Evolutionary conservation across 306 rosid genomes (phyloP).

Genomic region (Cucumis sativus): Cucumber_9930_V3 NC_026660.2:25923501-25924000

Average conservation of each 20-base stretch:
- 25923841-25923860: not conserved
- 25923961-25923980: not conserved
- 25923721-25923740: not conserved
- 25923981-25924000: not conserved
- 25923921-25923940: too few relatives aligned
- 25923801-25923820: not conserved
- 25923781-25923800: not conserved
- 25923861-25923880: not conserved
- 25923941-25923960: not conserved
- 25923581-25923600: too few relatives aligned
- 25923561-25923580: too few relatives aligned
- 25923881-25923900: not conserved
- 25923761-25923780: not conserved
- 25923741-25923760: not conserved
- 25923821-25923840: not conserved
- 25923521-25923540: too few relatives aligned
- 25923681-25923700: not conserved
- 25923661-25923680: not conserved
- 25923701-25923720: not conserved
- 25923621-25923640: not conserved
- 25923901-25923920: too few relatives aligned
- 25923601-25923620: not conserved
- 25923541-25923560: too few relatives aligned
- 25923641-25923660: not conserved
- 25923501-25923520: too few relatives aligned